Base-by-base conservation (phyloP, 2,329 filamentous ascomycete species). In the Bimuria novae-zelandiae region DNA sequence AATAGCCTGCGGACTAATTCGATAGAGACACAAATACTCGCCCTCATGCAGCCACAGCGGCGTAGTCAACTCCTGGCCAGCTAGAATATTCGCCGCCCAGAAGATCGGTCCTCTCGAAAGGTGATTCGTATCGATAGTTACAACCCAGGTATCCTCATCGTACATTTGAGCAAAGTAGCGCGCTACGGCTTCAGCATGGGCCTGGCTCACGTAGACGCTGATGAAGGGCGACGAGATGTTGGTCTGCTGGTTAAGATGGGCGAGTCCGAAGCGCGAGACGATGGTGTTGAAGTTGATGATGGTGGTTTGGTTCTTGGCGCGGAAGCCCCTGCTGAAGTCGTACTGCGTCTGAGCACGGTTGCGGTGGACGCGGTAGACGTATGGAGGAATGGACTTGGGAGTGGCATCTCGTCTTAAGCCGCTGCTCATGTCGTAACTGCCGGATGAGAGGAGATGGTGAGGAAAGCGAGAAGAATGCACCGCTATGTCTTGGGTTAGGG, bases 191-290 rank as follows among this genome's bases (percentile, higher is more conserved):
- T 71, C 62, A 0, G 70, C 70, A 30, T 72, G 70, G 4, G 55
- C 25, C 0, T 52, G 48, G 46, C 51, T 56, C 32, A 66, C 64
- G 56, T 70, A 72, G 37, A 72, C 68, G 55, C 59, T 64, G 56
- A 73, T 69, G 50, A 73, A 67, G 3, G 70, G 70, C 4, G 63
- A 67, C 7, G 64, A 67, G 47, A 72, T 66, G 58, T 73, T 73
- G 39, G 70, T 73, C 44, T 70, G 67, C 16, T 61, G 61, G 56
- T 65, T 57, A 7, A 72, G 54, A 16, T 70, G 67, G 7, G 67
- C 65, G 50, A 69, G 60, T 6, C 64, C 64, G 53, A 70, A 70
- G 44, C 65, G 64, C 0, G 53, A 59, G 14, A 67, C 57, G 1
- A 53, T 51, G 1, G 60, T 62, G 2, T 57, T 61, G 46, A 60